Conservation (phyloP, 257 asterid species). For the Marsdenia floribunda region DNA sequence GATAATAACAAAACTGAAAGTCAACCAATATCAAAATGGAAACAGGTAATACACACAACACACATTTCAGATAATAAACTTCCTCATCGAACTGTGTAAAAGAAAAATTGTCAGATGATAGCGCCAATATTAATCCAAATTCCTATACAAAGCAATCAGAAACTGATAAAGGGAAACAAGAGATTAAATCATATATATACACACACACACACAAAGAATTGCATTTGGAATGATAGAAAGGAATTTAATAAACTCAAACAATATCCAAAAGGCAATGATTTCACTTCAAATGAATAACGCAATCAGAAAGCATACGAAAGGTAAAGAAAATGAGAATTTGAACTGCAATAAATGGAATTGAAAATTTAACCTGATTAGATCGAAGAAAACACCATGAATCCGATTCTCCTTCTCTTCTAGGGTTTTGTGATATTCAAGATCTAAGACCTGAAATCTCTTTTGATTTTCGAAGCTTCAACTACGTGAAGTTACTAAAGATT, state of each 20-base stretch:
- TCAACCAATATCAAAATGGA: neutral
- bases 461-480: neutral
- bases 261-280: neutral
- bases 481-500: neutral
- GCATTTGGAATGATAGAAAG: neutral
- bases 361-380: neutral
- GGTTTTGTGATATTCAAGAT: constrained; percentile 3
- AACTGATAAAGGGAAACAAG: neutral
- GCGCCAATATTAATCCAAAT: neutral
- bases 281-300: neutral
- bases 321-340: neutral
- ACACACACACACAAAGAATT: neutral
- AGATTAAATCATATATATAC: neutral
- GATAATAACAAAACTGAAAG: neutral
- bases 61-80: neutral
- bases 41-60: neutral
- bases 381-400: neutral
- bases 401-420: neutral
- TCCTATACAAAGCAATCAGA: neutral
- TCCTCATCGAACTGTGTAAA: neutral
- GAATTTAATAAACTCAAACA: neutral
- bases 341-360: neutral
- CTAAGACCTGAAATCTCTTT: constrained; percentile 1
- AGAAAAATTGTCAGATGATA: neutral
- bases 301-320: neutral